phyloP scores from a whole-genome alignment of 2,329 filamentous ascomycete genomes.

The Cordyceps fumosorosea region DNA sequence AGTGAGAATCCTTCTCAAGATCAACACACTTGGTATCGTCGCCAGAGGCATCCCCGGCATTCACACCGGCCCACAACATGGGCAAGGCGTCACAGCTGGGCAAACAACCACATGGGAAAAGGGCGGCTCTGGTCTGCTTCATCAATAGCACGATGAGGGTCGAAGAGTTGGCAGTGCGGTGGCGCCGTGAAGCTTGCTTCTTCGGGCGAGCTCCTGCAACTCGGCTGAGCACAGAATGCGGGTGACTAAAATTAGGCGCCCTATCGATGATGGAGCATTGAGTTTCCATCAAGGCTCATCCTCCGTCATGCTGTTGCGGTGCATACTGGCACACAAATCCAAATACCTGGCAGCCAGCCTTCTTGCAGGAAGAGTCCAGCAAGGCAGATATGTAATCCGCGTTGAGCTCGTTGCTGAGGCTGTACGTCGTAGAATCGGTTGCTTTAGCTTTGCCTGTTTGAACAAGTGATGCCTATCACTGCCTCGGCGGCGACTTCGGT shows the following conservation, averaged over 20 bases:
- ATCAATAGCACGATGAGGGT: neutral
- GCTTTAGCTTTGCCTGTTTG: too few species aligned
- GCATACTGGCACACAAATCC: too few species aligned
- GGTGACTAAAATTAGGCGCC: constrained; percentile 1
- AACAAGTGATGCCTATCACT: too few species aligned
- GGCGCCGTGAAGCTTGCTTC: constrained; percentile 1
- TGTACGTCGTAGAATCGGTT: too few species aligned
- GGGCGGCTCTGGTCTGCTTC: neutral
- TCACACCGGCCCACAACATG: neutral
- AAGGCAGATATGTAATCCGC: too few species aligned
- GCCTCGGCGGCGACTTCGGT: neutral
- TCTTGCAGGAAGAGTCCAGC: too few species aligned
- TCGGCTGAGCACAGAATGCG: constrained; percentile 6
- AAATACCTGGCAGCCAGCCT: too few species aligned
- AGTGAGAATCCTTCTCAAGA: neutral
- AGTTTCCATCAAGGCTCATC: neutral
- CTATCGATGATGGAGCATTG: neutral
- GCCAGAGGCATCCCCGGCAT: neutral
- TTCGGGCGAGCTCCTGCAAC: neutral
- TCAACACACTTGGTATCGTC: neutral
- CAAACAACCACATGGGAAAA: neutral
- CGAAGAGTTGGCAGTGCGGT: neutral
- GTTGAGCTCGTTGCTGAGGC: too few species aligned
- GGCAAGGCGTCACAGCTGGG: neutral
- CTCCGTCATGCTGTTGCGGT: too few species aligned